Base-by-base conservation (phyloP, 345 rosid genomes). In the Gossypium turneri region DNA sequence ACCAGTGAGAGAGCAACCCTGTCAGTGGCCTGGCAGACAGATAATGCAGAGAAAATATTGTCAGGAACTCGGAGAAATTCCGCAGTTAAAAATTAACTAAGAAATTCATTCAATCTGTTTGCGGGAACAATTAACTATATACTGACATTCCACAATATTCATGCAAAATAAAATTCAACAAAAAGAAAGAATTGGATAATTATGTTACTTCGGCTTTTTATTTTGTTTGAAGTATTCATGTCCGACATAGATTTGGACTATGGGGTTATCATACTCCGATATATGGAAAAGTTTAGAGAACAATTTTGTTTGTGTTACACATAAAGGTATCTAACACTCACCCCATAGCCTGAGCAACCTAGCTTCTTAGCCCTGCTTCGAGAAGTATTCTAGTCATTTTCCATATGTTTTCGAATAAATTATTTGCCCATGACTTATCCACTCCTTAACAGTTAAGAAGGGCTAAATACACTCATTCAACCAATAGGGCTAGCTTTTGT, bases 1-100 rank as follows among this genome's bases (percentile, higher is more conserved):
- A 89, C 86, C 82, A 92, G 77, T 58, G 81, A 27, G n/a, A 91
- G 59, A 45, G 91, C 94, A 77, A 87, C 82, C 83, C 69, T 88
- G 62, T 92, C 90, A 1, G 97, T 94, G 24, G 92, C 97, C 98
- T 94, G 89, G 17, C 48, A 75, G 25, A 75, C 41, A 27, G 52
- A 70, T 41, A 64, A 74, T 27, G 62, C 43, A 92, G 85, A 6
- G 22, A 59, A 70, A 71, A 16, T 2, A 44, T 2, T 16, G 22
- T 24, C 29, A 22, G 20, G 22, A 64, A 11, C 61, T 22, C 20
- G 24, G 9, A 44, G 15, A 64, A 41, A 22, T 57, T 22, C 43
- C 12, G 57, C 47, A 45, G 17, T 48, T 60, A 50, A 47, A 48
- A 47, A 67, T 24, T 45, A 67, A 67, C 70, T 67, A 45, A 29